Evolutionary conservation across 75 land plant genomes (phyloP), one percentile per base, ranked within the genome.

Genomic region (Selaginella moellendorffii): DNA sequence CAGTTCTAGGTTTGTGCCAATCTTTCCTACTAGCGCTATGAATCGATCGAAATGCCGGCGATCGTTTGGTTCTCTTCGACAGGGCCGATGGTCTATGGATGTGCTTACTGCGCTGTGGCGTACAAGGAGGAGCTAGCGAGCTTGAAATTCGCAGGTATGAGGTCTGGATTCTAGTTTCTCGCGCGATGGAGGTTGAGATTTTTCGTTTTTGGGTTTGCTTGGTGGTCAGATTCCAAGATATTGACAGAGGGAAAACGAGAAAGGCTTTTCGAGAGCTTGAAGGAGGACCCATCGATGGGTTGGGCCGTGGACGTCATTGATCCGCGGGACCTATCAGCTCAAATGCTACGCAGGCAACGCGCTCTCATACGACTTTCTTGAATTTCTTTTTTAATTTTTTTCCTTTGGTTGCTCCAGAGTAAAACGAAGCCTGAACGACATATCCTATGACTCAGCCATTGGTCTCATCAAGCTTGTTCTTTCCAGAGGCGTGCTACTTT

Each of bases 81-180:
- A 90, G 96, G 97, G n/a, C 97, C 97, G 30, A 90, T 90, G 97
- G 97, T 90, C 29, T 90, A 90, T 69, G 93, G 96, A 26, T 90
- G 97, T 74, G 76, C 87, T 63, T 87, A 82, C 65, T 87, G 97
- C 58, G 69, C 93, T 25, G 65, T 82, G 25, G 80, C 85, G 18
- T 82, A 87, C 67, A 71, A 82, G 77, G 64, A 79, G 18, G 74
- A 84, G 1, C 84, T 90, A 26, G 58, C 95, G 12, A 66, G 80
- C n/a, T 30, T 88, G 69, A 71, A 81, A 22, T 90, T 86, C 63
- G 97, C 97, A 66, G 90, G 96, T 89, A 26, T 1, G 24, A 19
- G 21, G n/a, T n/a, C n/a, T n/a, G n/a, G n/a, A n/a, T n/a, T n/a
- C n/a, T n/a, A n/a, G n/a, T n/a, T n/a, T 36, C 14, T 5, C 46